Conservation (phyloP, 257 asterid genomes). For the Ilex asprella region DNA sequence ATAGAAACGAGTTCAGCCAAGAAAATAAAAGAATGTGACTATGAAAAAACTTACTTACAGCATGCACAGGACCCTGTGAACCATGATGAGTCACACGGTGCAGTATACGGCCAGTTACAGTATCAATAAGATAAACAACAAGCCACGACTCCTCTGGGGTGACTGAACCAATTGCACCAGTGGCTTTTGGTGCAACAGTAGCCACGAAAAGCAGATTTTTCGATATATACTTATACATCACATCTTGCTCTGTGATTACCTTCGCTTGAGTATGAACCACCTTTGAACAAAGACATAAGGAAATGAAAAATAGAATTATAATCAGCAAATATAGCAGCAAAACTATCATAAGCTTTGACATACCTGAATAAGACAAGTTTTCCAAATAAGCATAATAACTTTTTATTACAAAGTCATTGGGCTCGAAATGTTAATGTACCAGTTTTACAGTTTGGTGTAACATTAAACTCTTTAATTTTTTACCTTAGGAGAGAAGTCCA, state of each 20-base stretch:
- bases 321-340: conserved; percentile 14
- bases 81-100: conserved; percentile 91
- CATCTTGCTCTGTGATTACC: conserved; percentile 86
- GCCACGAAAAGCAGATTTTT: conserved; percentile 82
- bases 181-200: conserved; percentile 85
- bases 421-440: too few relatives aligned
- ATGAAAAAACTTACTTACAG: conserved; percentile 51
- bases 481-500: too few relatives aligned
- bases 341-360: neutral
- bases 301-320: conserved; percentile 1
- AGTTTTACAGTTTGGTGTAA: too few relatives aligned
- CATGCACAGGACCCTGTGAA: conserved; percentile 89
- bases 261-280: conserved; percentile 97
- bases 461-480: too few relatives aligned
- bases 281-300: conserved; percentile 33
- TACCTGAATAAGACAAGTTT: too few relatives aligned
- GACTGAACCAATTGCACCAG: conserved; percentile 77
- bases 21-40: conserved; percentile 1
- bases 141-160: conserved; percentile 89
- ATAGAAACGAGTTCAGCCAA: neutral
- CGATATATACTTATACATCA: conserved; percentile 84
- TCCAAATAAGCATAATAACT: neutral
- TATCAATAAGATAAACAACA: conserved; percentile 76
- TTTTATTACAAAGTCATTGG: too few relatives aligned
- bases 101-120: conserved; percentile 87